A percentile compares a stretch with the other conserved stretches of the same genome.
phyloP scores from a whole-genome alignment of 2,329 filamentous ascomycete genomes.

The Alternaria conjuncta region DNA sequence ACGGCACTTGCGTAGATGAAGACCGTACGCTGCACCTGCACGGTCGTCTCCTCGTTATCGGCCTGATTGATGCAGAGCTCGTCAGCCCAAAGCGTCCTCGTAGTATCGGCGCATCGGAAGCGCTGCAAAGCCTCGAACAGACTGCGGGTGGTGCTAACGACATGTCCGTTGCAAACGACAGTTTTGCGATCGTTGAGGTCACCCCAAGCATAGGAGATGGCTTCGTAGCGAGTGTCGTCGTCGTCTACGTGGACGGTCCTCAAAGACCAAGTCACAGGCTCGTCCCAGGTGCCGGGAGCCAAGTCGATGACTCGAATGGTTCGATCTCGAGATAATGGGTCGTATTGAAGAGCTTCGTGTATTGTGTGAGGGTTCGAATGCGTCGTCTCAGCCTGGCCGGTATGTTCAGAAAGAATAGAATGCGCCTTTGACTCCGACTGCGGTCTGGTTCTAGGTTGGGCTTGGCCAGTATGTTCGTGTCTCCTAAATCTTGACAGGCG shows the following conservation, averaged over 20 bases:
- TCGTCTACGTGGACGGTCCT: not conserved
- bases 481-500: no score
- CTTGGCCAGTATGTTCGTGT: no score
- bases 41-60: slow-evolving; percentile 32
- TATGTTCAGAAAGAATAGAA: not conserved
- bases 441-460: no score
- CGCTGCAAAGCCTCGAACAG: slow-evolving; percentile 6
- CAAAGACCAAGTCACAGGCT: not conserved
- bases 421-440: no score
- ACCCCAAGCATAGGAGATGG: slow-evolving; percentile 21
- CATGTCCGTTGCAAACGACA: not conserved
- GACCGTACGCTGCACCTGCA: slow-evolving; percentile 44
- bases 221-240: slow-evolving; percentile 6
- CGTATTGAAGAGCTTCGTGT: no score
- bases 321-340: not conserved
- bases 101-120: not conserved
- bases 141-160: not conserved
- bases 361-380: no score
- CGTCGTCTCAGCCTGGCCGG: not conserved
- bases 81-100: slow-evolving; percentile 29
- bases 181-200: not conserved
- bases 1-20: not conserved
- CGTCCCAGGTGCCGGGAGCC: not conserved
- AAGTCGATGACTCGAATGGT: not conserved
- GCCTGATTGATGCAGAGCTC: slow-evolving; percentile 44